phyloP scores from a whole-genome alignment of 208 protist genomes.

The Lotmaria passim region DNA sequence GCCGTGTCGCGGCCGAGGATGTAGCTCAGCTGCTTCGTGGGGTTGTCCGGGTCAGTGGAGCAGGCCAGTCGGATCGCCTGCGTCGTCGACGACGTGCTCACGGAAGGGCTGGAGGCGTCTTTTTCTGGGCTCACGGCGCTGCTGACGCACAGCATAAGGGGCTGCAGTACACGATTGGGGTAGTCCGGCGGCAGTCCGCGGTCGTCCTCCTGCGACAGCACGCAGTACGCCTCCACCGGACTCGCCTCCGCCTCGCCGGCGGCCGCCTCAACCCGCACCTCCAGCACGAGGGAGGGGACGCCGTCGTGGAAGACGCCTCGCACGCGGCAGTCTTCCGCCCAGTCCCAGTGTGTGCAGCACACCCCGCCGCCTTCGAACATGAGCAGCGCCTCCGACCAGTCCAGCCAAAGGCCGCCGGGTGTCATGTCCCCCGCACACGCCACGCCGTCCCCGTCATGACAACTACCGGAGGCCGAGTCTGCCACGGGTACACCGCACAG shows the following conservation, averaged over 20 bases:
- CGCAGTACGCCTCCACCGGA: conserved; percentile 43
- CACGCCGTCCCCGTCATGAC: conserved; percentile 33
- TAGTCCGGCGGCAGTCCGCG: conserved; percentile 40
- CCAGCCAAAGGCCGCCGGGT: conserved; percentile 51
- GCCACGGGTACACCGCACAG: conserved; percentile 48
- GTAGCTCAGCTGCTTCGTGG: conserved; percentile 46
- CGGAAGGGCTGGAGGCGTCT: conserved; percentile 43
- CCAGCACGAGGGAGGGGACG: conserved; percentile 48
- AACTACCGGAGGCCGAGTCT: conserved; percentile 46
- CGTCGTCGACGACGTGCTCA: conserved; percentile 44
- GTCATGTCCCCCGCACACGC: conserved; percentile 30
- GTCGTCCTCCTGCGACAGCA: conserved; percentile 69
- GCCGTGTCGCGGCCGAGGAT: conserved; percentile 52
- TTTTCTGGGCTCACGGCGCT: not conserved
- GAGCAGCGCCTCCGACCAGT: conserved; percentile 52
- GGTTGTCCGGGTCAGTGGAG: conserved; percentile 42
- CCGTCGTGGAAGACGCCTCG: conserved; percentile 50
- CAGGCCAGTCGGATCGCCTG: conserved; percentile 30
- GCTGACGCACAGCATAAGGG: conserved; percentile 54
- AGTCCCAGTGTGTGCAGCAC: conserved; percentile 38
- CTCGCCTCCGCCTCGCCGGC: not conserved
- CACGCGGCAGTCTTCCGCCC: conserved; percentile 55
- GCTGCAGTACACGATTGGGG: conserved; percentile 34
- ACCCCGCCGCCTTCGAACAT: conserved; percentile 70
- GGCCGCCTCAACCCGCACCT: conserved; percentile 36